Conservation (phyloP, 2,329 filamentous ascomycete genomes). For the Fusarium sp. region DNA sequence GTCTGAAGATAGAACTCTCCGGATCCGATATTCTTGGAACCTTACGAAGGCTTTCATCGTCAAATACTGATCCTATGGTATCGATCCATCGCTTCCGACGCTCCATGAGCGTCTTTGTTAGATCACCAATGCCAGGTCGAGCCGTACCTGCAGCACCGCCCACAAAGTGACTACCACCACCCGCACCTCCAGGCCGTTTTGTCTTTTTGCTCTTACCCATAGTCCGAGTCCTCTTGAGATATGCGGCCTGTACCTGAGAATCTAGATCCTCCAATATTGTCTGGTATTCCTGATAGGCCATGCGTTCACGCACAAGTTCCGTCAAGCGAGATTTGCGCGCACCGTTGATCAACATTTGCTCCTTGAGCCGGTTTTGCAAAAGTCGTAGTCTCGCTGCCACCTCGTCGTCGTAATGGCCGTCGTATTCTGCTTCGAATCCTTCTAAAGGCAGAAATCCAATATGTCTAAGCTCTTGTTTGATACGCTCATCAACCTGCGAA, state of each 20-base stretch:
- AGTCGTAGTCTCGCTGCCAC: constrained; percentile 89
- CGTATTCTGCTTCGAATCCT: constrained; percentile 77
- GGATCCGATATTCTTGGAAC: constrained; percentile 77
- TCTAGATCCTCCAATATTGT: constrained; percentile 98
- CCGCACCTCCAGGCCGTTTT: constrained; percentile 80
- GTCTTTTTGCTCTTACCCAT: constrained; percentile 95
- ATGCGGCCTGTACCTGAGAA: constrained; percentile 92
- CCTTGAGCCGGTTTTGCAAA: constrained; percentile 83
- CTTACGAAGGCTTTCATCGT: constrained; percentile 79
- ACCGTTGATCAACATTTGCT: constrained; percentile 88
- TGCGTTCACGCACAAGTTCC: constrained; percentile 89
- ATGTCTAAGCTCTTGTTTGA: constrained; percentile 90
- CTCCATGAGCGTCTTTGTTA: constrained; percentile 93
- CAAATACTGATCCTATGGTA: constrained; percentile 90
- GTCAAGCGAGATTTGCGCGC: constrained; percentile 88
- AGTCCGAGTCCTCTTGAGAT: constrained; percentile 93
- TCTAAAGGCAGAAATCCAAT: constrained; percentile 86
- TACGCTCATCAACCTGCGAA: constrained; percentile 86
- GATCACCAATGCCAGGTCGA: constrained; percentile 87
- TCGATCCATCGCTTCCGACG: constrained; percentile 89
- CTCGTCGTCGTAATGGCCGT: constrained; percentile 92
- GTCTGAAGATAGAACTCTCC: constrained; percentile 78
- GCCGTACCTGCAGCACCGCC: constrained; percentile 73
- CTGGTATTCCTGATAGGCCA: constrained; percentile 96
- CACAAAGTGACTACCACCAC: constrained; percentile 75